Percentiles rank a stretch among this genome's conserved stretches.
Conservation (phyloP, 768 basidiomycete species). For the Amanita jacksonii region DNA sequence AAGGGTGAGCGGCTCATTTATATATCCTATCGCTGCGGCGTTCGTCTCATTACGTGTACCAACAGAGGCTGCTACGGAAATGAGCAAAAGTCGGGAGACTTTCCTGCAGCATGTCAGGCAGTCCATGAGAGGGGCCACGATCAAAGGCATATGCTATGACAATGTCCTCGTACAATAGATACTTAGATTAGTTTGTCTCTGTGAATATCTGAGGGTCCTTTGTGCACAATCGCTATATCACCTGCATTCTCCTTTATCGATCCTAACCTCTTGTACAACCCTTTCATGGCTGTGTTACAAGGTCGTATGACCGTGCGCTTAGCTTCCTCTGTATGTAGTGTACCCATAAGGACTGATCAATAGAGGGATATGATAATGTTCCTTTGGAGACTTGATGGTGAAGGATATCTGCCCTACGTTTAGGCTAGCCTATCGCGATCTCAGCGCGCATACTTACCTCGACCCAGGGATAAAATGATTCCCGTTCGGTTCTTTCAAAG, state of each 20-base stretch:
- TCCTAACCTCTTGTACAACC: too few species aligned
- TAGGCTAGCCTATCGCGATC: neutral
- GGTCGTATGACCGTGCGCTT: conserved; percentile 10
- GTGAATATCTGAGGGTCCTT: neutral
- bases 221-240: too few species aligned
- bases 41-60: conserved; percentile 7
- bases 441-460: conserved; percentile 47
- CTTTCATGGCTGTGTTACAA: conserved; percentile 13
- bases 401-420: conserved; percentile 59
- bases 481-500: conserved; percentile 52
- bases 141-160: conserved; percentile 77
- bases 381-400: conserved; percentile 54
- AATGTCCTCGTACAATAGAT: conserved; percentile 40
- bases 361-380: conserved; percentile 90
- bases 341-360: conserved; percentile 86
- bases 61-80: conserved; percentile 93
- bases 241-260: too few species aligned
- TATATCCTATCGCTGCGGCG: neutral
- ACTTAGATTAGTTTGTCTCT: conserved; percentile 9
- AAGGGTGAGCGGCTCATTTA: conserved; percentile 54
- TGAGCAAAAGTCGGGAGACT: conserved; percentile 78
- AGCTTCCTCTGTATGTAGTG: conserved; percentile 92
- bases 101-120: conserved; percentile 81
- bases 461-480: conserved; percentile 85
- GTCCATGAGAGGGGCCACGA: conserved; percentile 73